Conservation (phyloP, 441 rosid species). For the Geranium incanum region DNA sequence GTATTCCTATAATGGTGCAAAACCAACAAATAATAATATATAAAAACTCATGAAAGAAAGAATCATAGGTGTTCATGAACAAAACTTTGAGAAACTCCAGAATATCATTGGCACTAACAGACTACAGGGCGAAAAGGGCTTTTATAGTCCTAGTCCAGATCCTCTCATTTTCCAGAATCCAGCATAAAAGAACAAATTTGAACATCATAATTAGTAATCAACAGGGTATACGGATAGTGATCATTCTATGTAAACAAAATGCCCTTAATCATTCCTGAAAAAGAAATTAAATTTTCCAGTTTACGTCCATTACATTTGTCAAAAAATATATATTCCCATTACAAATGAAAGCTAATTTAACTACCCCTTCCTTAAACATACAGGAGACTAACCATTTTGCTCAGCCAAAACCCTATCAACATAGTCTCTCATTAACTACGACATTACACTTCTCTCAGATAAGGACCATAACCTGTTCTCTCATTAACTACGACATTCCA, state of each 20-base stretch:
- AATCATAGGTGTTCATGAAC: no score
- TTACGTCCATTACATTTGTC: not conserved
- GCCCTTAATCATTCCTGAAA: not conserved
- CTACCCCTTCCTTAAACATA: no score
- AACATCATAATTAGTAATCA: not conserved
- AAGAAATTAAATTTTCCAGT: not conserved
- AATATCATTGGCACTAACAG: not conserved
- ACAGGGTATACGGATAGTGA: not conserved
- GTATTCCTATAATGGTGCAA: constrained; percentile 5
- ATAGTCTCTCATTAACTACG: no score
- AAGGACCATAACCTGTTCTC: not conserved
- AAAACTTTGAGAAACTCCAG: not conserved
- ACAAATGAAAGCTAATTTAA: not conserved
- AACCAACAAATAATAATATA: constrained; percentile 8
- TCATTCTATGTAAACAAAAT: not conserved
- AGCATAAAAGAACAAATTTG: not conserved
- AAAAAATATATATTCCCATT: not conserved
- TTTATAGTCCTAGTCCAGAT: not conserved
- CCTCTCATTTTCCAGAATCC: not conserved
- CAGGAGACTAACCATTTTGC: not conserved
- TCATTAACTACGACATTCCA: not conserved
- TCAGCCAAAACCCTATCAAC: not conserved
- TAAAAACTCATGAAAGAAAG: not conserved
- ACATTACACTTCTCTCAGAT: not conserved
- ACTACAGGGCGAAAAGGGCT: not conserved